Evolutionary conservation across 176 grass and related monocot genomes (phyloP), one percentile per base, ranked within the genome.

Genomic region (Eleusine indica): DNA sequence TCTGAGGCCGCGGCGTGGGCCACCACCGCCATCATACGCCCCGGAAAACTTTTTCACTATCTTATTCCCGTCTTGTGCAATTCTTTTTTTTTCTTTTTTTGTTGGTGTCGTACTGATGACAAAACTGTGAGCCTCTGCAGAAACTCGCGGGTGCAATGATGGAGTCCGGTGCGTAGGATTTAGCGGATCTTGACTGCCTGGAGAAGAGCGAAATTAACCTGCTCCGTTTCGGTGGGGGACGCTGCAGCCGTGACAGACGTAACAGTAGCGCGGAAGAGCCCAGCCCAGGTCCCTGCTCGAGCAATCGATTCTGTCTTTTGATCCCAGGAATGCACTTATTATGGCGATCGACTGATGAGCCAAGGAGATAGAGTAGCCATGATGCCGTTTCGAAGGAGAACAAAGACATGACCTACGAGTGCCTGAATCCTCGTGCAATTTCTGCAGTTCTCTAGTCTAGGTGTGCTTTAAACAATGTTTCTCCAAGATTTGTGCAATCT

Each of bases 181-280:
- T 79, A 60, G 79, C 80, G 74, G 84, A 90, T 86, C 88, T 90
- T 83, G 88, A 86, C 80, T 67, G 72, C 42, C 44, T 67, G 67
- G 73, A 48, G 66, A 19, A 10, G 69, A 54, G 66, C 74, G 42
- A 44, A 18, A 39, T 70, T 71, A 15, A 40, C 54, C 1, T 67
- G 76, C 51, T 71, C 73, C 65, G 42, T 38, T 63, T 52, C 71
- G 18, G 46, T 52, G 65, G 81, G 69, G 49, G 6, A 25, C 49
- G 68, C 18, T 80, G 78, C 38, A 15, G 42, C 54, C 7, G 10
- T 5, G 1, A 19, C 39, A 57, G 32, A 42, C 22, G 48, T 14
- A 19, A 17, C 5, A 44, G 49, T 44, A 22, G 17, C 43, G 46
- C 43, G 17, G 66, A 64, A 4, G 9, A 65, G 48, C 56, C 32